Conservation (phyloP, 2,329 filamentous ascomycete species). For the Hirsutella minnesotensis region DNA sequence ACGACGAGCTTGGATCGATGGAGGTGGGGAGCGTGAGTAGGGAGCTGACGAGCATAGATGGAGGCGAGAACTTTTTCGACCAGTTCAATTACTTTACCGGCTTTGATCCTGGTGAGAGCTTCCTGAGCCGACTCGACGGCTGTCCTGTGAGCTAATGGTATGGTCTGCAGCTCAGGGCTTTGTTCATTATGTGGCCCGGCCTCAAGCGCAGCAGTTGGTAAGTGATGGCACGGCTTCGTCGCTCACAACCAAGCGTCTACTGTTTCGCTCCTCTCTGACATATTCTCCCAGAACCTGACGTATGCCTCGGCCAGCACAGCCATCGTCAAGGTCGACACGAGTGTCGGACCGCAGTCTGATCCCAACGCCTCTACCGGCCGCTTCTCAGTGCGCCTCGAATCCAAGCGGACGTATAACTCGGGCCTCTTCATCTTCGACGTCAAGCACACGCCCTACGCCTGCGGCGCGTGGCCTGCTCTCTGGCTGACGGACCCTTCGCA, state of each 20-base stretch:
- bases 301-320: slow-evolving; percentile 41
- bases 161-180: slow-evolving; percentile 28
- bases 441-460: slow-evolving; percentile 50
- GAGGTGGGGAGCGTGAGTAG: not conserved
- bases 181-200: slow-evolving; percentile 39
- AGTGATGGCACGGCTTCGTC: slow-evolving; percentile 4
- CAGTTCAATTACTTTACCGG: slow-evolving; percentile 41
- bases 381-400: slow-evolving; percentile 51
- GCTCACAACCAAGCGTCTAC: too few species aligned
- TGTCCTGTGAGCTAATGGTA: not conserved
- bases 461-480: slow-evolving; percentile 53
- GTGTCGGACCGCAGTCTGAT: slow-evolving; percentile 31
- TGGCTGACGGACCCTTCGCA: slow-evolving; percentile 51
- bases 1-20: not conserved
- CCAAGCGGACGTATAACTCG: slow-evolving; percentile 44
- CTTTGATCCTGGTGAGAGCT: slow-evolving; percentile 32
- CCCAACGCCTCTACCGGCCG: slow-evolving; percentile 47
- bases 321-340: slow-evolving; percentile 49
- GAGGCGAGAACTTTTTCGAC: slow-evolving; percentile 39
- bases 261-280: too few species aligned
- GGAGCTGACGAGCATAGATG: slow-evolving; percentile 22
- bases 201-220: slow-evolving; percentile 29
- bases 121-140: too few species aligned
- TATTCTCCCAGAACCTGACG: slow-evolving; percentile 54
- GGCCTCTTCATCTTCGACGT: slow-evolving; percentile 60